Percentiles rank a stretch among this genome's conserved stretches.
These are phyloP conservation scores for Talaromyces sp. DNA, from an alignment of 2,329 filamentous ascomycete species.

Conservation along the genomic window DNA sequence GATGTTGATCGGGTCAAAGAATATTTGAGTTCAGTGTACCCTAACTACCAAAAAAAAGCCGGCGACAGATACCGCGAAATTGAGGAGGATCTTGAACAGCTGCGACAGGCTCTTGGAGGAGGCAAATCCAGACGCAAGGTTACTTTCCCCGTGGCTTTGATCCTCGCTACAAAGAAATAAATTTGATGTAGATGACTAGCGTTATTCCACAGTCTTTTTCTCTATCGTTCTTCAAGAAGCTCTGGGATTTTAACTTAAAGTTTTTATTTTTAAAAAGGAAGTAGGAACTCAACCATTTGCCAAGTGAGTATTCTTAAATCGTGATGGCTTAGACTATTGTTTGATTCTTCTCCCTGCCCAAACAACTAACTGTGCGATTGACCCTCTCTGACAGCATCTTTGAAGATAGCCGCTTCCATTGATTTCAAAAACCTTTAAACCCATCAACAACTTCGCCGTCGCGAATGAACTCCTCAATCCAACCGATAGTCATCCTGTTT, in stretches of 20 bases:
- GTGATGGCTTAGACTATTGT: too few relatives aligned
- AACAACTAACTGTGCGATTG: too few relatives aligned
- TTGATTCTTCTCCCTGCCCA: too few relatives aligned
- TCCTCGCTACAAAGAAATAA: not conserved
- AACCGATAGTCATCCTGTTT: constrained; percentile 45
- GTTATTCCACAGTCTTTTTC: too few relatives aligned
- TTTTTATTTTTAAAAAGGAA: too few relatives aligned
- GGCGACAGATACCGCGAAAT: not conserved
- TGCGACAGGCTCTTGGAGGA: not conserved
- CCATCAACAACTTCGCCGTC: constrained; percentile 34
- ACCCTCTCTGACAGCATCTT: too few relatives aligned
- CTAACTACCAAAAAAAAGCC: not conserved
- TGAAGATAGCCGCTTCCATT: too few relatives aligned
- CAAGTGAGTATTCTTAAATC: too few relatives aligned
- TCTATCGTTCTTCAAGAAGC: too few relatives aligned
- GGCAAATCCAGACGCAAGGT: not conserved
- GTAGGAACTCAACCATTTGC: too few relatives aligned
- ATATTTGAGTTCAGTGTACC: not conserved
- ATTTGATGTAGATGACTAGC: too few relatives aligned
- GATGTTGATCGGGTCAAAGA: not conserved
- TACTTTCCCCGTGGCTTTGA: not conserved
- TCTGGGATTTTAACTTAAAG: too few relatives aligned
- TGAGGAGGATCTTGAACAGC: not conserved
- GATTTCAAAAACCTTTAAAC: not conserved
- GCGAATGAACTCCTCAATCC: constrained; percentile 43